Conservation (phyloP, 2,329 filamentous ascomycete genomes). For the Pseudofabraea citricarpa region DNA sequence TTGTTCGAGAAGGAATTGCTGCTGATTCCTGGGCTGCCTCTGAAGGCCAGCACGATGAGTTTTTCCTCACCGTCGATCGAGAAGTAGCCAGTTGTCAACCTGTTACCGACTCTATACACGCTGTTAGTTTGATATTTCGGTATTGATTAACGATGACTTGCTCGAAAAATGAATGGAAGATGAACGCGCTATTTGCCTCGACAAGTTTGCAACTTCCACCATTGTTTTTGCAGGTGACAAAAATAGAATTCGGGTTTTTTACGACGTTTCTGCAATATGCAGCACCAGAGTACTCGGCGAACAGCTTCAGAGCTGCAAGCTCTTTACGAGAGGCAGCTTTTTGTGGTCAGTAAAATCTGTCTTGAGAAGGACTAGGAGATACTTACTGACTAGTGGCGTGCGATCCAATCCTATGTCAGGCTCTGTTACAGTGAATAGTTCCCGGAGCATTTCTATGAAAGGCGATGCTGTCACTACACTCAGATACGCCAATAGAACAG, state of each 20-base stretch:
- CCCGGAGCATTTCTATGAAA: too few relatives aligned
- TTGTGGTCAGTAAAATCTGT: too few relatives aligned
- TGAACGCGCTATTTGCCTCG: conserved; percentile 10
- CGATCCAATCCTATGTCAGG: too few relatives aligned
- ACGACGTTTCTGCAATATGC: conserved; percentile 21
- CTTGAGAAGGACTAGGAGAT: too few relatives aligned
- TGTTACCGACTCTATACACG: neutral
- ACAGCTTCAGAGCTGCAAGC: conserved; percentile 12
- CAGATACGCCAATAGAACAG: too few relatives aligned
- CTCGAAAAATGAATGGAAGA: conserved; percentile 8
- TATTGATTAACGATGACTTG: conserved; percentile 2
- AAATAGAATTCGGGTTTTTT: conserved; percentile 3
- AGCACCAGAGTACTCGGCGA: conserved; percentile 22
- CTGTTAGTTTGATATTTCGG: conserved; percentile 1
- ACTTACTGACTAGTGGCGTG: too few relatives aligned
- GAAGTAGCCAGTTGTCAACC: conserved; percentile 13
- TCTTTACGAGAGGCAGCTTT: too few relatives aligned
- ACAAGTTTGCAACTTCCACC: conserved; percentile 15
- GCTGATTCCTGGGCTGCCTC: conserved; percentile 8
- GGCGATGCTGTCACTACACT: too few relatives aligned
- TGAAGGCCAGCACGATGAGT: conserved; percentile 19
- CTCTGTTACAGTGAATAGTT: too few relatives aligned
- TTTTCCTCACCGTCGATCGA: conserved; percentile 15
- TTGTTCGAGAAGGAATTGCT: conserved; percentile 5
- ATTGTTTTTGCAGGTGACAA: conserved; percentile 12